Conservation (phyloP, 768 basidiomycete species). For the Hypholoma sublateritium region DNA sequence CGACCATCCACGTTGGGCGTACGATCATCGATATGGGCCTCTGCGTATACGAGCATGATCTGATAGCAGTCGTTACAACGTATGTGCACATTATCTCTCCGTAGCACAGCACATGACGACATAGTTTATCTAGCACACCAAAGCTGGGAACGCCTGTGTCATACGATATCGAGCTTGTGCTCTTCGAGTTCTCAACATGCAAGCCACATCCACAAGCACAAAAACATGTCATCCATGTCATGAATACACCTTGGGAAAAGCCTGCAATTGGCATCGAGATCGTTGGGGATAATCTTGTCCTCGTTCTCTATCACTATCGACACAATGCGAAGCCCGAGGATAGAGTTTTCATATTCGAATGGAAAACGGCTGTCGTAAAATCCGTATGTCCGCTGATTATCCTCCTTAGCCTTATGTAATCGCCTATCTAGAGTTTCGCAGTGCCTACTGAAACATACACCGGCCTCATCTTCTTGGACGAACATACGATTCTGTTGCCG, state of each 20-base stretch:
- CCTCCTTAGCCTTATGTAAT: background rate
- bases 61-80: conserved; percentile 41
- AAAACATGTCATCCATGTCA: conserved; percentile 28
- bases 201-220: conserved; percentile 34
- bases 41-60: conserved; percentile 42
- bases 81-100: conserved; percentile 18
- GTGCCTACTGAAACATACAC: conserved; percentile 5
- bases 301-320: conserved; percentile 30
- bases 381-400: conserved; percentile 26
- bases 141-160: background rate
- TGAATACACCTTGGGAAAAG: conserved; percentile 19
- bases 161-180: conserved; percentile 22
- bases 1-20: conserved; percentile 23
- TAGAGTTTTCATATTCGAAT: conserved; percentile 42
- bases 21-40: conserved; percentile 43
- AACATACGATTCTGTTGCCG: conserved; percentile 4
- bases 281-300: conserved; percentile 42
- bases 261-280: conserved; percentile 43
- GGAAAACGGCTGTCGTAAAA: conserved; percentile 37
- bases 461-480: conserved; percentile 4
- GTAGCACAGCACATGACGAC: background rate
- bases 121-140: background rate
- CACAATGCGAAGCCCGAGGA: conserved; percentile 17
- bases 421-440: background rate
- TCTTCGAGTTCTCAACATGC: conserved; percentile 36